Base-by-base conservation (phyloP, 2,329 filamentous ascomycete species). In the Cladophialophora psammophila region DNA sequence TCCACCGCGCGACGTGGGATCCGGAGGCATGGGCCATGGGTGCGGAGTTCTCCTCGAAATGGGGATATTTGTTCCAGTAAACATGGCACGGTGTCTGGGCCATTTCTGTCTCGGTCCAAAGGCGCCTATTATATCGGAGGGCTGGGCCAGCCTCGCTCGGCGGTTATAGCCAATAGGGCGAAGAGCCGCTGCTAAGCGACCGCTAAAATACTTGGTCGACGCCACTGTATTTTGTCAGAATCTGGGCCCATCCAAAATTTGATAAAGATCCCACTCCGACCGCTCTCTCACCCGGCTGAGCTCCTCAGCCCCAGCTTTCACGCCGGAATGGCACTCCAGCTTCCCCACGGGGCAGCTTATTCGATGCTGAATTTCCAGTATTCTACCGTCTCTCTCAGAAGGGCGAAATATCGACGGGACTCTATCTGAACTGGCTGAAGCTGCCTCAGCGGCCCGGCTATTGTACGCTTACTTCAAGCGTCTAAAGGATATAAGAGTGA, bases 11-110 rank as follows among this genome's bases (percentile, higher is more conserved):
- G 13, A 65, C 72, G 9, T 79, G 77, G 76, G 76, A 80, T 72
- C 74, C 76, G 5, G 67, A 60, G 38, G 75, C 73, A 15, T 80
- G 78, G 78, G 75, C 64, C 26, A 78, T 80, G 34, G 72, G 75
- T 34, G 73, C 72, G 55, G 71, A 69, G 7, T 80, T 78, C 66
- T 73, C 69, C 32, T 65, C 70, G 9, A 80, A 80, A 66, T 80
- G 77, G 78, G 78, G 77, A 5, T 79, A 74, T 66, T 42, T 78
- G n/a, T 75, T 75, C 58, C 68, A 70, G 57, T 71, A 55, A 55
- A 72, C 31, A n/a, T 32, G 42, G 9, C 56, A 32, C 18, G n/a
- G 7, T 20, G 42, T 48, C 18, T 48, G 6, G n/a, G 7, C n/a
- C n/a, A 26, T 48, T 10, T 20, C 38, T 40, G 26, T 26, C 26